A percentile compares a stretch with the other conserved stretches of the same genome.
phyloP scores from a whole-genome alignment of 192 early-diverging fungal genomes.

The Backusella liffmaniae region DNA sequence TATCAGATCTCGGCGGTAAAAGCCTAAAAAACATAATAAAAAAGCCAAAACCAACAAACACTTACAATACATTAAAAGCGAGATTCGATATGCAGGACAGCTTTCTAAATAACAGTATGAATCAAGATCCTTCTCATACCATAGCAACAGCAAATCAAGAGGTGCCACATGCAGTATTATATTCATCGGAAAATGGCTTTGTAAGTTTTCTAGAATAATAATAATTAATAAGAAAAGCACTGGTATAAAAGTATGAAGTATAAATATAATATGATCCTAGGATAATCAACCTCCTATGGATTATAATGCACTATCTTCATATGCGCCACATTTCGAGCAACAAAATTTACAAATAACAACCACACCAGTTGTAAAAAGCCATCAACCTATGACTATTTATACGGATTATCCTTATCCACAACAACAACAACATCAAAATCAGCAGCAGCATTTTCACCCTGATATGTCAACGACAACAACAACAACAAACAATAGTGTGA shows the following conservation, averaged over 20 bases:
- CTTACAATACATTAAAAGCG: not conserved
- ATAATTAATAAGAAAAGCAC: not conserved
- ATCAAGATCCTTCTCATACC: not conserved
- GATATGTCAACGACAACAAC: not conserved
- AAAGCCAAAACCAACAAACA: not conserved
- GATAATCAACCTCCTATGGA: not conserved
- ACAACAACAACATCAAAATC: not conserved
- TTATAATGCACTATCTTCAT: not conserved
- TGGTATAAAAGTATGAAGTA: not conserved
- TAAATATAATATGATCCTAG: not conserved
- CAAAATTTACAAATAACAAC: not conserved
- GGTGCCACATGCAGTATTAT: not conserved
- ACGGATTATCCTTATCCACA: constrained; percentile 5
- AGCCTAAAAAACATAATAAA: not conserved
- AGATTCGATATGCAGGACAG: not conserved
- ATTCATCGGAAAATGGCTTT: constrained; percentile 3
- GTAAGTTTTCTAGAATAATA: not conserved
- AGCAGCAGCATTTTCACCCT: not conserved
- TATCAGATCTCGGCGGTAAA: no score
- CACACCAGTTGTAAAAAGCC: constrained; percentile 13
- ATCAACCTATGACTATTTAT: constrained; percentile 1
- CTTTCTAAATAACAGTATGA: not conserved
- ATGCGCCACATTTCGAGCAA: not conserved
- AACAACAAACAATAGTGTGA: constrained; percentile 8
- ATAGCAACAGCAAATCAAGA: not conserved